Evolutionary conservation across 1,284 basidiomycete species (phyloP), one percentile per base, ranked within the genome.

Genomic region (Apiotrichum sp.): DNA sequence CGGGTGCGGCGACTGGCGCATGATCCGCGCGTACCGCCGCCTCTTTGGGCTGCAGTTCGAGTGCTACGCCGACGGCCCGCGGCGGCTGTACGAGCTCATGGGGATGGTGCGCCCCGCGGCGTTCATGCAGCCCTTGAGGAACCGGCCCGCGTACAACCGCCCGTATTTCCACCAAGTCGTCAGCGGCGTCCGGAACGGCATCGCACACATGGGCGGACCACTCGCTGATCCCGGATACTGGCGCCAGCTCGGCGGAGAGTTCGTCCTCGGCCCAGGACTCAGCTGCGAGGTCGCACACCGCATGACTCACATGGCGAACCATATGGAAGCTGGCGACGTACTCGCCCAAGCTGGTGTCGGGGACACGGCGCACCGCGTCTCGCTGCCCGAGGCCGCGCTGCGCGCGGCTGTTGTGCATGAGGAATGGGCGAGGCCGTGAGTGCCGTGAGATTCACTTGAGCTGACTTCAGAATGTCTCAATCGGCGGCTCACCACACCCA

Each of bases 221-320:
- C 43, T 73, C 0, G 62, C 64, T 14, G 61, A 68, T 55, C 72
- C 72, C 0, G 76, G 76, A 4, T 67, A 66, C 22, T 55, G 70
- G 10, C 63, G 63, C 3, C 76, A 77, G 52, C 66, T 77, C 2
- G 76, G 76, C 9, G 76, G 76, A 34, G 75, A 76, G 57, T 75
- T 75, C 55, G 62, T 75, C 35, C 58, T 76, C 13, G 56, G 58
- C 0, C 67, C 68, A 2, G 66, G 68, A 1, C 67, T 61, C 52
- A 63, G 62, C n/a, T 72, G 70, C 58, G 66, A 71, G 7, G 76
- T 76, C 56, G 73, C 74, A 2, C 75, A 77, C 53, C 67, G 75
- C 22, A 77, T 77, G 76, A 73, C 69, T 7, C 34, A 62, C 41
- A 70, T 65, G 8, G 67, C 66, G 29, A 65, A 76, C 59, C 73